phyloP scores from a whole-genome alignment of 352 stramenopile species.

The Thraustochytrium striatum region DNA sequence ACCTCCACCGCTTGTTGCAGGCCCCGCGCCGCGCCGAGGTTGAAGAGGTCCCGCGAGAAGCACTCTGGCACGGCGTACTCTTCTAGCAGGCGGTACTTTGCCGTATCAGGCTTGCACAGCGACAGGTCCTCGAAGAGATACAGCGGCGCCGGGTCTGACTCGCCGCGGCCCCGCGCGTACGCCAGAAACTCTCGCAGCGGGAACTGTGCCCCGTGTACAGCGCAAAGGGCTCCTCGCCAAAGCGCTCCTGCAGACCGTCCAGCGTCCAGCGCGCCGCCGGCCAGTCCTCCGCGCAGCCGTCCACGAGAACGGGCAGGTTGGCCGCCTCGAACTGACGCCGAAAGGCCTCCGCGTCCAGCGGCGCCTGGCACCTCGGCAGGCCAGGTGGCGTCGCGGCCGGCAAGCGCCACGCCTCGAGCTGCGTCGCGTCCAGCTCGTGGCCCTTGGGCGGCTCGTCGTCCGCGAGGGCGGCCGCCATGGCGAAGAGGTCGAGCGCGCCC shows the following conservation, averaged over 20 bases:
- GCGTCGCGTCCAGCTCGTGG: not conserved
- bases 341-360: conserved; percentile 61
- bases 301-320: conserved; percentile 67
- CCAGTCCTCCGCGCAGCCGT: conserved; percentile 70
- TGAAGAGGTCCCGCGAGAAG: conserved; percentile 20
- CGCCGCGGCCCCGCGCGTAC: conserved; percentile 45
- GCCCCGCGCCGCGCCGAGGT: not conserved
- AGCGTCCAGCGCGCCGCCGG: conserved; percentile 63
- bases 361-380: not conserved
- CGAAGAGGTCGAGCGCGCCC: conserved; percentile 33
- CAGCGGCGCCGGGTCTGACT: conserved; percentile 11
- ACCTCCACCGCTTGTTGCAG: not conserved
- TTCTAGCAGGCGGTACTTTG: not conserved
- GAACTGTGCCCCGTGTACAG: conserved; percentile 42
- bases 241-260: conserved; percentile 19
- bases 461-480: conserved; percentile 39
- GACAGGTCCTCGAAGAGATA: conserved; percentile 39
- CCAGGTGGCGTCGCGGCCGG: not conserved
- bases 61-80: not conserved
- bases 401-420: not conserved
- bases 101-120: not conserved
- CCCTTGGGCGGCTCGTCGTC: not conserved
- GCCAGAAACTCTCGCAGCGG: conserved; percentile 22
- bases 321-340: conserved; percentile 70
- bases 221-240: conserved; percentile 44